These are phyloP conservation scores for Fereydounia khargensis DNA, from an alignment of 1,284 basidiomycete species.

Conservation along the genomic window DNA sequence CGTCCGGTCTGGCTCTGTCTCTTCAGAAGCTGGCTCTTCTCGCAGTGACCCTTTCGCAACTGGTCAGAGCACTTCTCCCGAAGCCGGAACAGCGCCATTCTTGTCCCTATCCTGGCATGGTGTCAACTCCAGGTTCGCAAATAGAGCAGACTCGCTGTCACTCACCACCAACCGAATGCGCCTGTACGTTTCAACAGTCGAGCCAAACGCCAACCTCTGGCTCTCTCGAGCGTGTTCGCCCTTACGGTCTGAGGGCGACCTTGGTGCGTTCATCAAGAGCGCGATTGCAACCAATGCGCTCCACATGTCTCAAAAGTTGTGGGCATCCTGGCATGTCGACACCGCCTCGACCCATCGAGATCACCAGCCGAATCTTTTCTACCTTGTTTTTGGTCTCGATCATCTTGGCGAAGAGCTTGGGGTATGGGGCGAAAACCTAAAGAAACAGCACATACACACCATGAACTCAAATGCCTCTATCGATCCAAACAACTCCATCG, in stretches of 20 bases:
- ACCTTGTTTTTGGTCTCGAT: conserved; percentile 33
- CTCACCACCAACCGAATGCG: conserved; percentile 35
- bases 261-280: conserved; percentile 31
- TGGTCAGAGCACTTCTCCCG: background rate
- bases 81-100: too few relatives aligned
- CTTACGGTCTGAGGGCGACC: conserved; percentile 25
- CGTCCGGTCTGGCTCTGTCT: conserved; percentile 26
- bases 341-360: conserved; percentile 15
- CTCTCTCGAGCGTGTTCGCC: conserved; percentile 32
- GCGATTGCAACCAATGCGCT: conserved; percentile 27
- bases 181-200: conserved; percentile 32
- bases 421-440: conserved; percentile 31
- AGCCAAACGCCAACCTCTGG: conserved; percentile 34
- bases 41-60: background rate
- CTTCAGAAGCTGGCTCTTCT: conserved; percentile 15
- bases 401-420: conserved; percentile 36
- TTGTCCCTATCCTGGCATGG: conserved; percentile 1
- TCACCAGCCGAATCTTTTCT: conserved; percentile 35
- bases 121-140: conserved; percentile 18
- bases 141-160: conserved; percentile 29
- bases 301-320: conserved; percentile 21
- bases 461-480: too few relatives aligned
- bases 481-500: too few relatives aligned
- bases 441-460: too few relatives aligned
- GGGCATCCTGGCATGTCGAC: conserved; percentile 37